A percentile compares a stretch with the other conserved stretches of the same genome.
Evolutionary conservation across 164 flowering plant genomes (phyloP).

Genomic region (Tetrastigma voinierianum): DNA sequence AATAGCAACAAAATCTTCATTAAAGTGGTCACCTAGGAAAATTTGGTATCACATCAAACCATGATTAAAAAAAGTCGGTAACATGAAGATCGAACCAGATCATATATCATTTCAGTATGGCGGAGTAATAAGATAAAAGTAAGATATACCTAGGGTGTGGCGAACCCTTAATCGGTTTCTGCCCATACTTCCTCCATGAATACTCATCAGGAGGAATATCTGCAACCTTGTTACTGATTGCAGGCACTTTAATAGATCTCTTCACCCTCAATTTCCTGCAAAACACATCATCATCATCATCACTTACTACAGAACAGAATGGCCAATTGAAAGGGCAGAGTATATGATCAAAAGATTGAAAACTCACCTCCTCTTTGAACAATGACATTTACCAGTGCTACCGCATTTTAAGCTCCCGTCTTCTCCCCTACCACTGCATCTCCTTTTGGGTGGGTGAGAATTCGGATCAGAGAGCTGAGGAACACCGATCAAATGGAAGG

Average conservation of each 20-base stretch:
- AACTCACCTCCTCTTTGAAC: constrained; percentile 88
- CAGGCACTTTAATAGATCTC: constrained; percentile 8
- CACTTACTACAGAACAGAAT: no score
- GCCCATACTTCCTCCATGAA: constrained; percentile 44
- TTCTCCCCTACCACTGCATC: constrained; percentile 76
- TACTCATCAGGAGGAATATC: constrained; percentile 19
- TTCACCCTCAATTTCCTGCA: constrained; percentile 11
- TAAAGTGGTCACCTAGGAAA: no score
- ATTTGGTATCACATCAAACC: no score
- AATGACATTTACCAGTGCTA: constrained; percentile 87
- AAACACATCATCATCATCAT: background rate
- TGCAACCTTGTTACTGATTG: constrained; percentile 6
- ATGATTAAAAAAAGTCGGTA: no score
- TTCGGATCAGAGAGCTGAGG: constrained; percentile 55
- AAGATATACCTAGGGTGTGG: constrained; percentile 9
- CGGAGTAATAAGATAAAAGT: no score
- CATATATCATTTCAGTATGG: no score
- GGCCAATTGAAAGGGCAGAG: no score
- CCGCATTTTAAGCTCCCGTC: constrained; percentile 90
- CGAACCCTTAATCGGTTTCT: constrained; percentile 22
- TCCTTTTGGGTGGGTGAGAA: constrained; percentile 64
- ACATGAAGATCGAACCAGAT: no score
- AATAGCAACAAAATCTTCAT: no score
- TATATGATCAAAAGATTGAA: no score
- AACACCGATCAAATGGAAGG: constrained; percentile 71